These are phyloP conservation scores for Lipomyces sp. DNA, from an alignment of 805 yeast species.

Conservation along the genomic window DNA sequence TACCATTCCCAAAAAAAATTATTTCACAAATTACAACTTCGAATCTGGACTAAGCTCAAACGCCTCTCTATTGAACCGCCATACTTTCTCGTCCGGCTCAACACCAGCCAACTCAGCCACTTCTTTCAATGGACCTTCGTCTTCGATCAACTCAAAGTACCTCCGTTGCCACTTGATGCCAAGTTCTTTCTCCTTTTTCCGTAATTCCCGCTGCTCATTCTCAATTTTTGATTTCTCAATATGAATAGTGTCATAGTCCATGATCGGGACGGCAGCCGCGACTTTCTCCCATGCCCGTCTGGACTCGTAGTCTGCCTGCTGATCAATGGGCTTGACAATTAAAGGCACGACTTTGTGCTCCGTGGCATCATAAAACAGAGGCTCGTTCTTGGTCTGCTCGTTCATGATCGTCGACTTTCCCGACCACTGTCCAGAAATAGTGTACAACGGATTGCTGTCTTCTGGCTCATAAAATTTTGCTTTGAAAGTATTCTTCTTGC, in stretches of 20 bases:
- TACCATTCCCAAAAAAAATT: background rate
- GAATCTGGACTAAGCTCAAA: slow-evolving; percentile 41
- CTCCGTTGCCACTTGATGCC: slow-evolving; percentile 75
- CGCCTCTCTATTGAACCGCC: slow-evolving; percentile 42
- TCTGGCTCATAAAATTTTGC: slow-evolving; percentile 70
- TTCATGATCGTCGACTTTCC: slow-evolving; percentile 67
- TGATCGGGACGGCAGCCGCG: slow-evolving; percentile 78
- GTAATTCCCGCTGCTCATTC: slow-evolving; percentile 79
- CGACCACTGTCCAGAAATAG: slow-evolving; percentile 93
- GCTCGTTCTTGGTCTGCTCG: slow-evolving; percentile 54
- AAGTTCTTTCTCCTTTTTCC: slow-evolving; percentile 70
- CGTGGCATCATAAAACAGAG: slow-evolving; percentile 44
- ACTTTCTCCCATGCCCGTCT: slow-evolving; percentile 90
- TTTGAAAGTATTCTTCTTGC: slow-evolving; percentile 91
- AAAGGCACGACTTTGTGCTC: slow-evolving; percentile 58
- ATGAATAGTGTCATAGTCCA: slow-evolving; percentile 77
- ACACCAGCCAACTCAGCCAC: slow-evolving; percentile 30
- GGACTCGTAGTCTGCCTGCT: slow-evolving; percentile 80
- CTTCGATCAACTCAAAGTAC: slow-evolving; percentile 66
- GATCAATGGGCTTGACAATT: slow-evolving; percentile 75
- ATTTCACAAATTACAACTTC: slow-evolving; percentile 14
- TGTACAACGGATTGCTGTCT: slow-evolving; percentile 61
- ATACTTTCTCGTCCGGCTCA: slow-evolving; percentile 35
- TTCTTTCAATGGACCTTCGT: slow-evolving; percentile 25
- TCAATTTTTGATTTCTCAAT: slow-evolving; percentile 78